phyloP scores from a whole-genome alignment of 805 yeast species.

The Yarrowia osloensis region DNA sequence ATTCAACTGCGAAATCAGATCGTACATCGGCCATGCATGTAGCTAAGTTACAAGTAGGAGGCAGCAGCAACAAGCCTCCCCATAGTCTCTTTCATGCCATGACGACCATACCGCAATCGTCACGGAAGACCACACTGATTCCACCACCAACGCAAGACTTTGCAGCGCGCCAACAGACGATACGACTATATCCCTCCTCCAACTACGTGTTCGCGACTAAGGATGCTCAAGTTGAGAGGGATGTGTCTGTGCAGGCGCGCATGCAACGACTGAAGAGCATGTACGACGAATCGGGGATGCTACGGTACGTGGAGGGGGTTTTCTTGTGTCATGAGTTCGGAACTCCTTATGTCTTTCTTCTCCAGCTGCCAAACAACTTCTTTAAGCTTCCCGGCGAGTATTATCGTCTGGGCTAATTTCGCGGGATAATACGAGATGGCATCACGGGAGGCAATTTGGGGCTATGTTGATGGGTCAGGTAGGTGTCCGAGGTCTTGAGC shows the following conservation, averaged over 20 bases:
- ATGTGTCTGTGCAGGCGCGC: constrained; percentile 39
- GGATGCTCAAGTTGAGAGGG: constrained; percentile 42
- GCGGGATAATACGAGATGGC: no score
- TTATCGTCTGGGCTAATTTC: no score
- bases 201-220: constrained; percentile 41
- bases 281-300: constrained; percentile 40
- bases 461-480: no score
- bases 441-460: no score
- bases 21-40: constrained; percentile 15
- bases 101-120: constrained; percentile 26
- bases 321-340: constrained; percentile 43
- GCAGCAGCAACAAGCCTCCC: constrained; percentile 17
- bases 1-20: background rate
- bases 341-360: constrained; percentile 41
- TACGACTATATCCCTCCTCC: constrained; percentile 41
- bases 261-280: constrained; percentile 39
- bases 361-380: constrained; percentile 41
- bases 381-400: constrained; percentile 38
- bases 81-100: constrained; percentile 14
- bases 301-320: constrained; percentile 41
- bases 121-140: constrained; percentile 28
- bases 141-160: constrained; percentile 34
- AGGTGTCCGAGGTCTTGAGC: no score
- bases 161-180: constrained; percentile 37
- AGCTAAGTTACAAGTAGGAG: constrained; percentile 25